Evolutionary conservation across 1,284 basidiomycete genomes (phyloP).

Genomic region (Tranzscheliella williamsii): DNA sequence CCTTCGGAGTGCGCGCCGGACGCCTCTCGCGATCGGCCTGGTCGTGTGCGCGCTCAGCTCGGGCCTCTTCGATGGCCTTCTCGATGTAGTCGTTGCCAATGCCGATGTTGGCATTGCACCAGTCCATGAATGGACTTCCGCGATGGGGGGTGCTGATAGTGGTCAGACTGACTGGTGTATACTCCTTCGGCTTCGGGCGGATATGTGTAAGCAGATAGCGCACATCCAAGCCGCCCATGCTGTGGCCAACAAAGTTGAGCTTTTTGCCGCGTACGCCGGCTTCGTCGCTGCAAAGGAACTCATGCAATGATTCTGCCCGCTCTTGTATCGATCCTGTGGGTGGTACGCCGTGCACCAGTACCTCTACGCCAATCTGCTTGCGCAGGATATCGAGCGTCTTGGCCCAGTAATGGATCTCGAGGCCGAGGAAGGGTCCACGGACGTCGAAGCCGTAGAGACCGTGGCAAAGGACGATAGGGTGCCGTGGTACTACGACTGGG

Average conservation of each 20-base stretch:
- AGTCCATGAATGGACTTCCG: slow-evolving; percentile 98
- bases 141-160: slow-evolving; percentile 91
- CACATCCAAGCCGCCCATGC: slow-evolving; percentile 70
- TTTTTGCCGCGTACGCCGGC: slow-evolving; percentile 69
- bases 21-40: slow-evolving; percentile 13
- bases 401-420: slow-evolving; percentile 89
- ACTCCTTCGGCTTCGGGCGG: slow-evolving; percentile 71
- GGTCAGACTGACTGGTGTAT: slow-evolving; percentile 83
- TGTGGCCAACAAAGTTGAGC: slow-evolving; percentile 92
- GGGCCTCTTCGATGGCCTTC: slow-evolving; percentile 42
- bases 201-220: slow-evolving; percentile 86
- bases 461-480: slow-evolving; percentile 92
- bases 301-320: slow-evolving; percentile 78
- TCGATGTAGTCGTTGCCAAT: slow-evolving; percentile 57
- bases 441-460: slow-evolving; percentile 89
- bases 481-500: slow-evolving; percentile 75
- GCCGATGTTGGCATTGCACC: slow-evolving; percentile 70
- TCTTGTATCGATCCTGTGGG: slow-evolving; percentile 88
- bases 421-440: slow-evolving; percentile 71
- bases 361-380: slow-evolving; percentile 82
- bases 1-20: slow-evolving; percentile 16
- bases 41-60: slow-evolving; percentile 19
- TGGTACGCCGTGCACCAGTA: slow-evolving; percentile 93
- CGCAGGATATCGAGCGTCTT: slow-evolving; percentile 81
- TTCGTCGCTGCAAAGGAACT: slow-evolving; percentile 70